These are phyloP conservation scores for Pseudogymnoascus sp. DNA, from an alignment of 2,329 filamentous ascomycete genomes.

Conservation along the genomic window DNA sequence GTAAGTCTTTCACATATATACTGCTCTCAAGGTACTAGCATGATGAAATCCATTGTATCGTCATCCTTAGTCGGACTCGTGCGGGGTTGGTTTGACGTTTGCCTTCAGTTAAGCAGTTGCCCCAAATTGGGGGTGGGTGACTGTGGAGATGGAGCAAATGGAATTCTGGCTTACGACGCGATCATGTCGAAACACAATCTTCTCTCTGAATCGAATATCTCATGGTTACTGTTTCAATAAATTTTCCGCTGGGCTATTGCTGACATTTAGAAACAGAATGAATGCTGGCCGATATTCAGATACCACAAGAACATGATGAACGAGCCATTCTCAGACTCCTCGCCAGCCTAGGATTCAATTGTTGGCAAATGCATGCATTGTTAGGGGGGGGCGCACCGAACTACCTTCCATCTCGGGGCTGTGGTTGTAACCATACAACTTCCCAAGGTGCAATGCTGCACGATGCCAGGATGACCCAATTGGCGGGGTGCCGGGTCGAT, in stretches of 20 bases:
- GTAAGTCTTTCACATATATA: neutral
- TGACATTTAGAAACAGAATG: neutral
- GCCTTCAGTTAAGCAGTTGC: conserved; percentile 14
- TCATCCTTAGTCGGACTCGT: conserved; percentile 90
- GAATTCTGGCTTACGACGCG: conserved; percentile 26
- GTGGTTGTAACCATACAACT: neutral
- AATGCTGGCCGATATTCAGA: neutral
- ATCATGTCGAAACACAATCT: conserved; percentile 46
- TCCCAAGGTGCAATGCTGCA: neutral
- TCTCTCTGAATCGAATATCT: conserved; percentile 39
- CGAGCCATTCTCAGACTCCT: neutral
- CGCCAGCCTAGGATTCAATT: neutral
- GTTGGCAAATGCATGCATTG: neutral
- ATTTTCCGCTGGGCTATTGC: neutral
- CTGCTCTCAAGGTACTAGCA: conserved; percentile 28
- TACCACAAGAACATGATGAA: neutral
- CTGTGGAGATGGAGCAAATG: conserved; percentile 3
- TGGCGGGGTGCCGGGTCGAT: neutral
- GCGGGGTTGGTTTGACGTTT: conserved; percentile 24
- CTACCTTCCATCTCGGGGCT: neutral
- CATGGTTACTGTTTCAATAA: neutral
- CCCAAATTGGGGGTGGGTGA: conserved; percentile 18
- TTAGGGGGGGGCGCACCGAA: neutral
- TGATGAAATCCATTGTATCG: conserved; percentile 87
- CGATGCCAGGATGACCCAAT: neutral